Percentiles rank a stretch among this genome's conserved stretches.
Evolutionary conservation across 768 basidiomycete species (phyloP).

Genomic region (Termitomyces sp.): DNA sequence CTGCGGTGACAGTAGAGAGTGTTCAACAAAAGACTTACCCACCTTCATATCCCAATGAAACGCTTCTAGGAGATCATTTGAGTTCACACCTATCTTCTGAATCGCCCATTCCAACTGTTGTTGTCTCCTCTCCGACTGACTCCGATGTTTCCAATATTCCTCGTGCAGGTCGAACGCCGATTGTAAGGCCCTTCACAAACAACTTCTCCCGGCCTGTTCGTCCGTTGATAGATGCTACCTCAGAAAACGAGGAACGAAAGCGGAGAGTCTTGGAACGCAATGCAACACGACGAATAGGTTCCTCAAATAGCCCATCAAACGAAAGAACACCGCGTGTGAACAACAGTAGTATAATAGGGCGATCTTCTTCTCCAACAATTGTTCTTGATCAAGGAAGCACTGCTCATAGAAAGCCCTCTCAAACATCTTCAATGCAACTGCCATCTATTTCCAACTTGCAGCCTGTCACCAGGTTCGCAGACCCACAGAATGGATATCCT

Average conservation of each 20-base stretch:
- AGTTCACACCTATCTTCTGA: slow-evolving; percentile 7
- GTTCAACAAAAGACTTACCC: not conserved
- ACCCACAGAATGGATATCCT: slow-evolving; percentile 21
- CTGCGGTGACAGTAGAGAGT: slow-evolving; percentile 15
- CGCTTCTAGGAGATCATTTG: not conserved
- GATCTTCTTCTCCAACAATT: not conserved
- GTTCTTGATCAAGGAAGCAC: not conserved
- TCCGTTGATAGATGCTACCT: slow-evolving; percentile 28
- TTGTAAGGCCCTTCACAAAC: slow-evolving; percentile 35
- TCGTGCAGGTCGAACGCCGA: slow-evolving; percentile 32
- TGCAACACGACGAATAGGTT: slow-evolving; percentile 27
- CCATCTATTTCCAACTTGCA: slow-evolving; percentile 2
- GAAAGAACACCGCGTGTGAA: not conserved
- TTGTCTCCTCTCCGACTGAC: slow-evolving; percentile 42
- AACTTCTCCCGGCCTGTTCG: slow-evolving; percentile 67
- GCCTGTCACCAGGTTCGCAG: slow-evolving; percentile 1
- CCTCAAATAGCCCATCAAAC: slow-evolving; percentile 15
- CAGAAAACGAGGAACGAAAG: slow-evolving; percentile 38
- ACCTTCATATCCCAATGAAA: not conserved
- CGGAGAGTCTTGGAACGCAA: slow-evolving; percentile 56
- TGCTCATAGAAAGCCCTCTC: not conserved
- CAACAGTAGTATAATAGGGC: not conserved
- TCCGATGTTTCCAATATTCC: slow-evolving; percentile 13
- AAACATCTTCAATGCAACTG: not conserved
- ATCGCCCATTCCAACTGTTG: slow-evolving; percentile 40